These are phyloP conservation scores for Aspergillus baeticus DNA, from an alignment of 495 filamentous ascomycete species.

Conservation along the genomic window DNA sequence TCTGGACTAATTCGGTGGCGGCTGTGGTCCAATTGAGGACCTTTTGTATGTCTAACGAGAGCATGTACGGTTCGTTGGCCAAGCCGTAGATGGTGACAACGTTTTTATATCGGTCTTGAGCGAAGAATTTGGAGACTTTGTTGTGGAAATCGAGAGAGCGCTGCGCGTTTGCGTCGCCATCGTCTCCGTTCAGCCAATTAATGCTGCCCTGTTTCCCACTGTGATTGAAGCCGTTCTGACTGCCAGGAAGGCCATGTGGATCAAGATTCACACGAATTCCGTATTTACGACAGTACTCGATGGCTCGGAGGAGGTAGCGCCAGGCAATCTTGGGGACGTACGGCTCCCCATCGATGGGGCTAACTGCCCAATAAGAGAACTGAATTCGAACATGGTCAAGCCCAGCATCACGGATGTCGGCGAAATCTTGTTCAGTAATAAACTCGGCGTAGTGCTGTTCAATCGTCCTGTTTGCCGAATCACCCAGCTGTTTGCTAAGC, in stretches of 20 bases:
- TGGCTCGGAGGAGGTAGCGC: slow-evolving; percentile 89
- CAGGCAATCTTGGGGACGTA: slow-evolving; percentile 86
- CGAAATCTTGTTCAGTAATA: slow-evolving; percentile 78
- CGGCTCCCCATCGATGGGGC: slow-evolving; percentile 80
- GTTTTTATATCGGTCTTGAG: slow-evolving; percentile 81
- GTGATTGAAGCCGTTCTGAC: slow-evolving; percentile 91
- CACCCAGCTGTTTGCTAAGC: slow-evolving; percentile 66
- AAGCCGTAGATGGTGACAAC: slow-evolving; percentile 82
- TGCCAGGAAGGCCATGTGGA: slow-evolving; percentile 80
- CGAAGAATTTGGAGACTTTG: slow-evolving; percentile 78
- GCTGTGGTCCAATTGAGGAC: slow-evolving; percentile 70
- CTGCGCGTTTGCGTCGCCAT: slow-evolving; percentile 60
- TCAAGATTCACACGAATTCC: slow-evolving; percentile 94
- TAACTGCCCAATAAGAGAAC: slow-evolving; percentile 93
- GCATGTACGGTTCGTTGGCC: slow-evolving; percentile 85
- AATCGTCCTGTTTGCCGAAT: slow-evolving; percentile 56
- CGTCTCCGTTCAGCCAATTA: slow-evolving; percentile 76
- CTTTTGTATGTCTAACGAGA: slow-evolving; percentile 49
- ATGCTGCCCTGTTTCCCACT: slow-evolving; percentile 71
- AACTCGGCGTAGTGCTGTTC: slow-evolving; percentile 92
- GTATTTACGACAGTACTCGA: slow-evolving; percentile 92
- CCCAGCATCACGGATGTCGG: slow-evolving; percentile 80
- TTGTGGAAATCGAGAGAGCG: slow-evolving; percentile 81
- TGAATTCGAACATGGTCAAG: slow-evolving; percentile 96
- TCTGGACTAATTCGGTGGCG: slow-evolving; percentile 63